phyloP scores from a whole-genome alignment of 192 early-diverging fungal species.

The Mortierella antarctica region DNA sequence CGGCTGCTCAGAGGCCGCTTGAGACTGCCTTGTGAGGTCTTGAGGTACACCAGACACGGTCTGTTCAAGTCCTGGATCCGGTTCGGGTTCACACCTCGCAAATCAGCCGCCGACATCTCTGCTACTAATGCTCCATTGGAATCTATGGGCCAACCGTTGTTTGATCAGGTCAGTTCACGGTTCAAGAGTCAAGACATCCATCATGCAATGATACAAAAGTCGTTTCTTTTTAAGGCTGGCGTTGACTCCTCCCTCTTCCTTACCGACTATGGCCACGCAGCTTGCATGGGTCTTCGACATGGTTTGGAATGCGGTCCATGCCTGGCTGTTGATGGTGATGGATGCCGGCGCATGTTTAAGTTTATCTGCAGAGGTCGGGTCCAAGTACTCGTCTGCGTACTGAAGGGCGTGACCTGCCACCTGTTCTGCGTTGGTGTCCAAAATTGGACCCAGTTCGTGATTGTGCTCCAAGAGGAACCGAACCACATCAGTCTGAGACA shows the following conservation, averaged over 20 bases:
- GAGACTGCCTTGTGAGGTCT: slow-evolving; percentile 63
- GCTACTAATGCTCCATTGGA: slow-evolving; percentile 67
- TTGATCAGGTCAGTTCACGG: not conserved
- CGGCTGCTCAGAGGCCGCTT: slow-evolving; percentile 63
- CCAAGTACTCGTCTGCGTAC: slow-evolving; percentile 27
- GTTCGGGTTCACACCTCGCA: slow-evolving; percentile 74
- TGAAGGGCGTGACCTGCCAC: slow-evolving; percentile 30
- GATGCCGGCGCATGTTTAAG: slow-evolving; percentile 34
- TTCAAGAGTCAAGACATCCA: too few species aligned
- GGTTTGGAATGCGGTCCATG: slow-evolving; percentile 57
- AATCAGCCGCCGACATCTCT: slow-evolving; percentile 78
- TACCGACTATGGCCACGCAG: slow-evolving; percentile 69
- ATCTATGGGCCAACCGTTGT: slow-evolving; percentile 32
- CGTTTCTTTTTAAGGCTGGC: too few species aligned
- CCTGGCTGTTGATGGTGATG: slow-evolving; percentile 57
- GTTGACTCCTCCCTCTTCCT: not conserved
- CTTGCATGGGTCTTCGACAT: slow-evolving; percentile 57
- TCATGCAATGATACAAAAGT: too few species aligned
- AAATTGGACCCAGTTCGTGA: slow-evolving; percentile 60
- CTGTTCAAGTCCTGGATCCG: slow-evolving; percentile 66
- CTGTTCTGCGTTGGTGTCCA: slow-evolving; percentile 49
- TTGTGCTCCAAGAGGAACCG: slow-evolving; percentile 61
- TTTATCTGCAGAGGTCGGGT: not conserved
- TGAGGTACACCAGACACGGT: slow-evolving; percentile 74
- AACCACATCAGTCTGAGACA: slow-evolving; percentile 67